phyloP scores from a whole-genome alignment of 305 asterid genomes.

The Solanum aculeatissimum region DNA sequence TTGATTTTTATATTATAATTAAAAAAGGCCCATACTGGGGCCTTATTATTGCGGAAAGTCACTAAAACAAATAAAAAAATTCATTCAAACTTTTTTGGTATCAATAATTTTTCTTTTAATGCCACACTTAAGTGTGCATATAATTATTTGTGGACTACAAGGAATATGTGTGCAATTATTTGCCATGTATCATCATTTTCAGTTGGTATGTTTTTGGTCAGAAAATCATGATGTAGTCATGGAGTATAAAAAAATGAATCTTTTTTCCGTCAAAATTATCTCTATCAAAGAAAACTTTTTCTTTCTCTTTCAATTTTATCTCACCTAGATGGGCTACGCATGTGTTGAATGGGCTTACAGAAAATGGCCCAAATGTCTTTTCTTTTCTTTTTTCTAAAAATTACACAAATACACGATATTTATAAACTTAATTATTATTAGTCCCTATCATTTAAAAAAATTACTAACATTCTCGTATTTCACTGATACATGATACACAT shows the following conservation, averaged over 20 bases:
- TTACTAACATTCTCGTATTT: too few relatives aligned
- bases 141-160: neutral
- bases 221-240: neutral
- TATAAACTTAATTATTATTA: too few relatives aligned
- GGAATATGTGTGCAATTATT: neutral
- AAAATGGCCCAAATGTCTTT: too few relatives aligned
- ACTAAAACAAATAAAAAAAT: neutral
- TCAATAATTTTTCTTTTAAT: neutral
- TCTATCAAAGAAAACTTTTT: neutral
- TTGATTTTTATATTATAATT: too few relatives aligned
- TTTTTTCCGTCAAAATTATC: neutral
- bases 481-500: too few relatives aligned
- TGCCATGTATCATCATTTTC: neutral
- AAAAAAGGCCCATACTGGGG: neutral
- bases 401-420: too few relatives aligned
- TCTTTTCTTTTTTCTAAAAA: too few relatives aligned
- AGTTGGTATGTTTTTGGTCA: neutral
- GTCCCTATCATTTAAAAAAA: too few relatives aligned
- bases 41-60: neutral
- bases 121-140: neutral
- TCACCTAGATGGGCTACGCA: neutral
- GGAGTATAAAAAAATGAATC: neutral
- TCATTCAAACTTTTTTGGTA: neutral
- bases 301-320: neutral
- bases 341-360: too few relatives aligned